Conservation (phyloP, 495 filamentous ascomycete genomes). For the Annulohypoxylon stygium region DNA sequence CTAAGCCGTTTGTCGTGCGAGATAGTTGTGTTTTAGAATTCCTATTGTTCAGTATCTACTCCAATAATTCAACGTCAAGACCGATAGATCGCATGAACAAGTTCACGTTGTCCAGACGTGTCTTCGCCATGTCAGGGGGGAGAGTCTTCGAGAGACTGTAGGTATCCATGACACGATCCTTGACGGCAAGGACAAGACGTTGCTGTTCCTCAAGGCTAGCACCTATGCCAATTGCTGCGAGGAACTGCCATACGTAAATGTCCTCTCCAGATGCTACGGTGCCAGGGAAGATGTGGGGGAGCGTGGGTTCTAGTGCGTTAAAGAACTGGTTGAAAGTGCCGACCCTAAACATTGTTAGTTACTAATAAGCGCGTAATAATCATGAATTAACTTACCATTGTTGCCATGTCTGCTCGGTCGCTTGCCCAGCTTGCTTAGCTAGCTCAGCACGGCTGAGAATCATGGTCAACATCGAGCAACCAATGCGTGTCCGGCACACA, state of each 20-base stretch:
- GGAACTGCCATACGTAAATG: constrained; percentile 97
- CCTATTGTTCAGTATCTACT: constrained; percentile 44
- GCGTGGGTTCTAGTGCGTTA: constrained; percentile 82
- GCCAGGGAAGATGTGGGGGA: constrained; percentile 87
- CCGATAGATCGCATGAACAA: constrained; percentile 98
- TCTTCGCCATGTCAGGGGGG: constrained; percentile 82
- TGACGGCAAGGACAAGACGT: constrained; percentile 91
- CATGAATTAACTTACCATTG: constrained; percentile 74
- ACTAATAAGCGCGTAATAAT: background rate
- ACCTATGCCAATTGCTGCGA: constrained; percentile 92
- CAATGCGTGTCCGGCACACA: constrained; percentile 85
- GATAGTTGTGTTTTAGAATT: constrained; percentile 56
- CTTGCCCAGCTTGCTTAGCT: constrained; percentile 80
- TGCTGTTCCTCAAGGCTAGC: constrained; percentile 95
- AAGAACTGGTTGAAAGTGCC: constrained; percentile 85
- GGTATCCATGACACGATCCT: constrained; percentile 98
- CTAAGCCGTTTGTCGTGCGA: background rate
- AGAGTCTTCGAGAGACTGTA: constrained; percentile 87
- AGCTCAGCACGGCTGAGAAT: constrained; percentile 93
- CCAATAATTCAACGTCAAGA: constrained; percentile 93
- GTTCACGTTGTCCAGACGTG: constrained; percentile 91
- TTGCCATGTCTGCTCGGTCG: constrained; percentile 78
- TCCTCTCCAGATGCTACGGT: constrained; percentile 86
- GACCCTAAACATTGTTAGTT: constrained; percentile 58
- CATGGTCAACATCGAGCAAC: constrained; percentile 92